Base-by-base conservation (phyloP, 176 grass and related monocot species). In the Themeda triandra region DNA sequence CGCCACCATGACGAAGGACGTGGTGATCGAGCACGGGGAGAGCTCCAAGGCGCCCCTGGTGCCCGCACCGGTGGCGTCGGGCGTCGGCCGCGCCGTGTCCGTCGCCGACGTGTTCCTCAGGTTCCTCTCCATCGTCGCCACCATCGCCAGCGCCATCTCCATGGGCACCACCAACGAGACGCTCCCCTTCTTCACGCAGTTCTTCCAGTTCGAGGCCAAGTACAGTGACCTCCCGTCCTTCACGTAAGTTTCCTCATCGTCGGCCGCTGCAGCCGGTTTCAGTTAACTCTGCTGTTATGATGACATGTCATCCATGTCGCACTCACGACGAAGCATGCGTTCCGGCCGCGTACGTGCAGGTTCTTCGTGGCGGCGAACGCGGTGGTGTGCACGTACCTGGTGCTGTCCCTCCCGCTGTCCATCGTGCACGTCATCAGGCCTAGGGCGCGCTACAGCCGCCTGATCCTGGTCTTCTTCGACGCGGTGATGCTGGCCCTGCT, bases 81-180 rank as follows among this genome's bases (percentile, higher is more conserved):
- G 66, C 24, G 42, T 44, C 41, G 41, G 44, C 46, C 46, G 46
- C 46, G 46, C 46, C 14, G 14, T 18, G 5, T 49, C 46, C 46
- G 18, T 49, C 46, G 46, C 46, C 15, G 46, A 49, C 46, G 46
- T 49, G 15, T 49, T 49, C 46, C 46, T 49, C 46, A 49, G 46
- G 46, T 19, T 87, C 53, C 35, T 92, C 1, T 79, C 93, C 2
- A 83, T 90, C 80, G 56, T 95, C 2, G 79, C 85, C 36, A 90
- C 93, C 66, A 85, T 95, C 12, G 90, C 84, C 1, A 92, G 93
- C 45, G 93, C 93, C 79, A 92, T 95, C 31, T 66, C 93, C 79
- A 95, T 92, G 93, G 93, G 93, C 36, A 95, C 93, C 23, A 92
- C 93, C 85, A 86, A 88, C 21, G 78, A 95, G 76, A 92, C 88